Conservation (phyloP, 345 rosid genomes). For the Bruguiera gymnorhiza region DNA sequence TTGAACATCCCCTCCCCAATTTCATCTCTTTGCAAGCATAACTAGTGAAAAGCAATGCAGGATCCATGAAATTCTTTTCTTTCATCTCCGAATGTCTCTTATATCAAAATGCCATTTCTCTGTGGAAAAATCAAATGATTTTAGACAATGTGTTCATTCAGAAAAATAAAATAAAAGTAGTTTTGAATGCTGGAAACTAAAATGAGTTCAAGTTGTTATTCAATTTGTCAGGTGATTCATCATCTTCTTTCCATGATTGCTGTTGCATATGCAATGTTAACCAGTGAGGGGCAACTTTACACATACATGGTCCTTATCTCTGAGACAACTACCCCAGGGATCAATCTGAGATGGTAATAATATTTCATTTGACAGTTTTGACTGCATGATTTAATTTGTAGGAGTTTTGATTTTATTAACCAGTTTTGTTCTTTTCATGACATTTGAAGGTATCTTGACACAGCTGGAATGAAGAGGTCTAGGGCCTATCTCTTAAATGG, state of each 20-base stretch:
- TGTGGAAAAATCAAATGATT: neutral
- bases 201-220: neutral
- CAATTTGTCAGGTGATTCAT: conserved; percentile 59
- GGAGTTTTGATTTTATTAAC: neutral
- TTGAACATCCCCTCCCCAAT: neutral
- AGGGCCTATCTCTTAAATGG: conserved; percentile 73
- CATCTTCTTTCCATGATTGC: conserved; percentile 62
- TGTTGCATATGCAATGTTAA: conserved; percentile 67
- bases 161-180: too few species aligned
- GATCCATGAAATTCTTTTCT: neutral
- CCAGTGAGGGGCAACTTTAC: conserved; percentile 78
- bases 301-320: conserved; percentile 83
- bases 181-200: too few species aligned
- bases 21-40: neutral
- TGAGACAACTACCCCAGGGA: conserved; percentile 82
- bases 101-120: neutral
- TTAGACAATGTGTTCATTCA: neutral
- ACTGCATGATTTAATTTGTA: neutral
- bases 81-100: neutral
- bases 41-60: neutral
- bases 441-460: conserved; percentile 66
- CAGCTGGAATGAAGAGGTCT: conserved; percentile 76
- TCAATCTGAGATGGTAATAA: conserved; percentile 82
- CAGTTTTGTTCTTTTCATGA: neutral
- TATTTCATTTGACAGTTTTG: neutral